These are phyloP conservation scores for Amphichorda felina DNA, from an alignment of 2,329 filamentous ascomycete species.

Conservation along the genomic window DNA sequence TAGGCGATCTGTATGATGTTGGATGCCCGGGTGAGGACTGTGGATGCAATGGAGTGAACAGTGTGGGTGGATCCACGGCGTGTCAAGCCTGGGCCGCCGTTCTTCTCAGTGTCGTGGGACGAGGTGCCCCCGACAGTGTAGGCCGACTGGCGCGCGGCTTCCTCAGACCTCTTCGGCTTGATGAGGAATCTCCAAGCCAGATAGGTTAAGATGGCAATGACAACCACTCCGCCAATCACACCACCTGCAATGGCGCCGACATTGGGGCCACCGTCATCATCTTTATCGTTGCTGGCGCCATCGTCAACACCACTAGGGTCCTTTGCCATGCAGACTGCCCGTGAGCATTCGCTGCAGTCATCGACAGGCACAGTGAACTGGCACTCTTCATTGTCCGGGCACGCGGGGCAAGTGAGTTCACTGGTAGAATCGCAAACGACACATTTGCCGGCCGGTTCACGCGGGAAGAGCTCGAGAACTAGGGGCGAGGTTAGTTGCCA, in stretches of 20 bases:
- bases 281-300: background rate
- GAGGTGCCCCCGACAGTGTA: constrained; percentile 30
- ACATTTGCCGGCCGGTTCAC: constrained; percentile 25
- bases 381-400: constrained; percentile 28
- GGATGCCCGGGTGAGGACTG: constrained; percentile 86
- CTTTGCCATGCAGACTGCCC: constrained; percentile 30
- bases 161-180: constrained; percentile 61
- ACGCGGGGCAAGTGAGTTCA: constrained; percentile 31
- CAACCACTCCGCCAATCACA: constrained; percentile 72
- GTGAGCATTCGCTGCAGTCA: constrained; percentile 33
- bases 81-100: constrained; percentile 27
- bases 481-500: constrained; percentile 1
- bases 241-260: constrained; percentile 84
- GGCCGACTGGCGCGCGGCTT: constrained; percentile 29
- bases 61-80: constrained; percentile 68
- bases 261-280: constrained; percentile 38
- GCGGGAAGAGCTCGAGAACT: constrained; percentile 23
- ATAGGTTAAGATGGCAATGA: constrained; percentile 64
- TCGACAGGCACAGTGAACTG: constrained; percentile 28
- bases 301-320: constrained; percentile 8
- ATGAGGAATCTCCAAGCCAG: constrained; percentile 82
- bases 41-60: constrained; percentile 88
- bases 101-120: constrained; percentile 28
- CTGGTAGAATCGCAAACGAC: constrained; percentile 30
- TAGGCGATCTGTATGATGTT: constrained; percentile 99